Percentiles rank a stretch among this genome's conserved stretches.
Conservation (phyloP, 2,329 filamentous ascomycete genomes). For the Chaetomium olivaceum region DNA sequence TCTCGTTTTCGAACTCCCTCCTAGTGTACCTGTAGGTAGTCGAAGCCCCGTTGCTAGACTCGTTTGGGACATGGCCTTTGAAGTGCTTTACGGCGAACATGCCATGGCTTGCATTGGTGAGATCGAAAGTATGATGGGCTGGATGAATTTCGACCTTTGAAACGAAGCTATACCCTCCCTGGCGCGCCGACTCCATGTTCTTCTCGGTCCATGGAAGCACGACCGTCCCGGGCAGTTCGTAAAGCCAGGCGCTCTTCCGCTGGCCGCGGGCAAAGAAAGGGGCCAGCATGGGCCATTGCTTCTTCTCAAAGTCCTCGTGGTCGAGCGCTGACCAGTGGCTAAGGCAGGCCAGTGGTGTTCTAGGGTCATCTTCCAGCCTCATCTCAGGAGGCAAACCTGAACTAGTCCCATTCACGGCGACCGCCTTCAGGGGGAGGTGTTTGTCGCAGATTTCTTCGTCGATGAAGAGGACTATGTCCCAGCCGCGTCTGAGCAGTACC, state of each 20-base stretch:
- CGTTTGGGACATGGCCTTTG: not conserved
- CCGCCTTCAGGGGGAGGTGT: not conserved
- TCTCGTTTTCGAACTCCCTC: not conserved
- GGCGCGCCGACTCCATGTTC: not conserved
- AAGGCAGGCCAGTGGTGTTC: not conserved
- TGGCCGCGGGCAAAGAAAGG: not conserved
- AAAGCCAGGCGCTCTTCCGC: not conserved
- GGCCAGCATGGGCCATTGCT: not conserved
- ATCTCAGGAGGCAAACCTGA: not conserved
- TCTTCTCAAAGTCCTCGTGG: not conserved
- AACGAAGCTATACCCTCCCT: not conserved
- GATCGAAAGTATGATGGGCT: not conserved
- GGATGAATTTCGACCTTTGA: not conserved
- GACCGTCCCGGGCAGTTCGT: not conserved
- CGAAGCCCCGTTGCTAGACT: not conserved
- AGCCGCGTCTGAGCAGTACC: not conserved
- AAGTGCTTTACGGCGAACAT: not conserved
- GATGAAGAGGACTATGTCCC: not conserved
- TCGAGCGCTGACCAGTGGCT: not conserved
- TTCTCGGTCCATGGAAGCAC: not conserved
- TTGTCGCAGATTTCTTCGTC: not conserved
- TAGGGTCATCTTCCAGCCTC: not conserved
- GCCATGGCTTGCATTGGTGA: not conserved
- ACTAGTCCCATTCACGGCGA: not conserved
- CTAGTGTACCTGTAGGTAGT: not conserved